A percentile compares a stretch with the other conserved stretches of the same genome.
Conservation (phyloP, 305 asterid species). For the Petunia hybrid region DNA sequence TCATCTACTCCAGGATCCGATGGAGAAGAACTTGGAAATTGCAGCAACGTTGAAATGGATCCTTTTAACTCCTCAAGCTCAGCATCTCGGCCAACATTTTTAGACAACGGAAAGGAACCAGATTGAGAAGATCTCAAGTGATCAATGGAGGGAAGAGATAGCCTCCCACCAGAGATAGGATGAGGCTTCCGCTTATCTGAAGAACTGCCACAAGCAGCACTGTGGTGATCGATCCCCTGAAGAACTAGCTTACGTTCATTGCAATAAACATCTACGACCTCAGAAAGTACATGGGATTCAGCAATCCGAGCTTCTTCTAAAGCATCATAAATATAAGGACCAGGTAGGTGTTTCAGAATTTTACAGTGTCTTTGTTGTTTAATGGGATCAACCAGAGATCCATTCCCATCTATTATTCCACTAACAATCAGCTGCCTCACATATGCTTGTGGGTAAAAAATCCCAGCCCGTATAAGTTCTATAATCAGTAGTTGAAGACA, state of each 20-base stretch:
- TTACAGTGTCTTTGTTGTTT: constrained; percentile 82
- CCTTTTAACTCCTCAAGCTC: constrained; percentile 79
- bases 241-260: constrained; percentile 88
- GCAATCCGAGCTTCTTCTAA: constrained; percentile 73
- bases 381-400: constrained; percentile 61
- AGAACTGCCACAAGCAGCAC: constrained; percentile 45
- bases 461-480: constrained; percentile 79
- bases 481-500: constrained; percentile 76
- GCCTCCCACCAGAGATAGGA: constrained; percentile 48
- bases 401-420: constrained; percentile 86
- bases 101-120: constrained; percentile 44
- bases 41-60: constrained; percentile 69
- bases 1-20: constrained; percentile 64
- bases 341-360: constrained; percentile 90
- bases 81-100: constrained; percentile 46
- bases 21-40: constrained; percentile 59
- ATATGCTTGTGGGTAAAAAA: constrained; percentile 90
- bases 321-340: constrained; percentile 64
- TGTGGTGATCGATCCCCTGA: constrained; percentile 59
- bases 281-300: constrained; percentile 58
- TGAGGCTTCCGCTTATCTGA: constrained; percentile 55
- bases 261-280: constrained; percentile 71
- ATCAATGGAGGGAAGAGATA: constrained; percentile 60
- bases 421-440: constrained; percentile 95
- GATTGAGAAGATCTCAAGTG: constrained; percentile 59